Percentiles rank a stretch among this genome's conserved stretches.
These are phyloP conservation scores for Hymenoscyphus fructigenus DNA, from an alignment of 2,329 filamentous ascomycete species.

Conservation along the genomic window DNA sequence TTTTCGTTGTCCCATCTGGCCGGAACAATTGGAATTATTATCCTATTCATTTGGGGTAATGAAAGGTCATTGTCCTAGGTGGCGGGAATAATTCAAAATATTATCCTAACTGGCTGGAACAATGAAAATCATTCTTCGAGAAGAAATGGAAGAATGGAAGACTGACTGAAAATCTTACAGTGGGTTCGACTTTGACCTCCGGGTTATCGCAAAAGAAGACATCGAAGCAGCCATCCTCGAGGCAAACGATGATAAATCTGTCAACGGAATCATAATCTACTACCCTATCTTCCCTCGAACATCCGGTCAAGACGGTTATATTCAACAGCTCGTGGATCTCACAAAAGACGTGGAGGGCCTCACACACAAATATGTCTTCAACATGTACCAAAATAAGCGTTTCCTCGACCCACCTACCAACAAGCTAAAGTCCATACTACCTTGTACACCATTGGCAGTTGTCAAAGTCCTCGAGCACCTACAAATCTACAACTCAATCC, in stretches of 20 bases:
- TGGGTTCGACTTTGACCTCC: conserved; percentile 87
- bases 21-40: too few species aligned
- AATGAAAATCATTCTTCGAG: too few species aligned
- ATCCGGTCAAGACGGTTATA: conserved; percentile 85
- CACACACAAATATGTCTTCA: conserved; percentile 91
- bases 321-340: conserved; percentile 90
- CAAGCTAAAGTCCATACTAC: conserved; percentile 84
- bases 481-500: conserved; percentile 92
- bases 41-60: too few species aligned
- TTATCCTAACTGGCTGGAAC: too few species aligned
- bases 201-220: conserved; percentile 78
- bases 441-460: conserved; percentile 92
- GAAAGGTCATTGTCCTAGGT: too few species aligned
- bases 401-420: conserved; percentile 80
- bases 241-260: conserved; percentile 73
- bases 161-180: conserved; percentile 44
- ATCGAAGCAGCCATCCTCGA: conserved; percentile 86
- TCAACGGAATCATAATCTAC: conserved; percentile 94
- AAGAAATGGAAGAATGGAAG: neutral
- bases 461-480: conserved; percentile 97
- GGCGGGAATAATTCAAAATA: too few species aligned
- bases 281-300: conserved; percentile 89
- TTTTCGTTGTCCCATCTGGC: too few species aligned
- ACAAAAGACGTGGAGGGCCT: conserved; percentile 95
- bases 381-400: conserved; percentile 99